Base-by-base conservation (phyloP, 2,329 filamentous ascomycete genomes). In the Grosmannia clavigera region DNA sequence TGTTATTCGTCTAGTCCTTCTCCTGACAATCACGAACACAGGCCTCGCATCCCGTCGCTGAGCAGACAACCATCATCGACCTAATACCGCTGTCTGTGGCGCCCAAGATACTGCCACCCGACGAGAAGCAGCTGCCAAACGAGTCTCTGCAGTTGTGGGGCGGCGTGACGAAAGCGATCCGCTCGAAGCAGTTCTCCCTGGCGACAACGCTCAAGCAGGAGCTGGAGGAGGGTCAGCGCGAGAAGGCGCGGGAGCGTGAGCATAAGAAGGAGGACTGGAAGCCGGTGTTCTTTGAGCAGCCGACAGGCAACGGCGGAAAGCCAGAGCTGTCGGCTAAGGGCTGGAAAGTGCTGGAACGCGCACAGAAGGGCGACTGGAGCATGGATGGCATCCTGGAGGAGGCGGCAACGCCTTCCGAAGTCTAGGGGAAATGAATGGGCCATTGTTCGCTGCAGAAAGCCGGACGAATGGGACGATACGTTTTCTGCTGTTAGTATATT, bases 71-170 rank as follows among this genome's bases (percentile, higher is more conserved):
- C 38, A 84, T 99, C 64, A 88, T 97, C 68, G 92, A 99, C 70
- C 83, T 97, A 56, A 81, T 78, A n/a, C 92, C 92, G 3, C 83
- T 99, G 54, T 81, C 79, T 51, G 90, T 95, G 3, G 83, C 87
- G 0, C 77, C 86, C 60, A 99, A 99, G 75, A 76, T 83, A 52
- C 72, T 95, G 0, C 94, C 94, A 0, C 90, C 92, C 0, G 73
- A 81, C 22, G 85, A 91, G 52, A 72, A 84, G 61, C 94, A 97
- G 72, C 82, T 95, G 2, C 82, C 87, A 60, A 94, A 99, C 71
- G 94, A 99, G 74, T 95, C 89, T 2, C 82, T 94, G 65, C 85
- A 82, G 61, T 87, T 96, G 70, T 99, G 94, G 94, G 81, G 84
- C 40, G 83, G 82, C 29, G 92, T 99, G 53, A 97, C 94, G 22